Base-by-base conservation (phyloP, 2,329 filamentous ascomycete genomes). In the Beauveria scarabaeidicola region DNA sequence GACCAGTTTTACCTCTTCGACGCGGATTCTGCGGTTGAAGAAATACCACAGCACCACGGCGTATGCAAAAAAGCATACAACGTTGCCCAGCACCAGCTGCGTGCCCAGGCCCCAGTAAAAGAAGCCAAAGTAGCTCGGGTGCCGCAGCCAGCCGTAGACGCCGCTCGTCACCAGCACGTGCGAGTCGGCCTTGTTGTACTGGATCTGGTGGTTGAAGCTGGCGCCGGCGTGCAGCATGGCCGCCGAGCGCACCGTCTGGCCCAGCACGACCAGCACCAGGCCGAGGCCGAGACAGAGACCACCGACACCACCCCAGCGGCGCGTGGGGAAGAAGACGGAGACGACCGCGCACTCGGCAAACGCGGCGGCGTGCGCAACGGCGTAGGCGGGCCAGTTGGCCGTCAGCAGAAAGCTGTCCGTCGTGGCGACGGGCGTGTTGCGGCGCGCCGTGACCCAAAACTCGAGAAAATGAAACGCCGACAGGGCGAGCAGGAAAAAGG, bases 81-180 rank as follows among this genome's bases (percentile, higher is more conserved):
- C 74, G 73, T 99, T 99, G 19, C 93, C 93, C 64, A 97, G 79
- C 58, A 96, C 84, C 47, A 97, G 69, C 78, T 99, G 94, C 13
- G 92, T 96, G 5, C 94, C 94, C n/a, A 97, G 69, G 0, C 90
- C 91, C 93, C 93, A 99, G 86, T 91, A 97, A 74, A 96, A 99
- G 77, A 97, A 99, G 3, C 93, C 94, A 76, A 97, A 97, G 74
- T 99, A 99, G 61, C 88, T 89, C 13, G 94, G 94, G 73, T 99
- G 94, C 25, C 94, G 79, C 56, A 95, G 76, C 48, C 81, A 72
- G 8, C 77, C 76, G 72, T 97, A 99, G 38, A 97, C 76, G 0
- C 94, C 94, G 29, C 78, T 78, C 0, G 88, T 96, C 3, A 99
- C 89, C n/a, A 99, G 81, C 51, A 79, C 78, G 72, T 99, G 94